Evolutionary conservation across 2,329 filamentous ascomycete species (phyloP).

Genomic region (Ophiostoma piceae): DNA sequence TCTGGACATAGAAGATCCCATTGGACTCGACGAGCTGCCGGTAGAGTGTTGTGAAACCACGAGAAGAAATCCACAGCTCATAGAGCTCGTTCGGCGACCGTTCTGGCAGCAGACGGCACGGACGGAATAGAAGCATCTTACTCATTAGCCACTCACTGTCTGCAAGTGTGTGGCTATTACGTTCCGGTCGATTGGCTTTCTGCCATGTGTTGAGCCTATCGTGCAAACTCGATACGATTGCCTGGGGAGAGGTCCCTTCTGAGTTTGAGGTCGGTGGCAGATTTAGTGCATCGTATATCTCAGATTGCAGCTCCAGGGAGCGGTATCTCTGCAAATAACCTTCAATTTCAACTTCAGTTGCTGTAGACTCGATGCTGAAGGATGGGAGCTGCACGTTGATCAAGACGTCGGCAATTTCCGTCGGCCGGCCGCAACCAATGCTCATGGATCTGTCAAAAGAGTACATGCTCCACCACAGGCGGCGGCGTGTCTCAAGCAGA

Average conservation of each 20-base stretch:
- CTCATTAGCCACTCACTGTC: conserved; percentile 31
- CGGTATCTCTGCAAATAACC: conserved; percentile 31
- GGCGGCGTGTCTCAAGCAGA: conserved; percentile 29
- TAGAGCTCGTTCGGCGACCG: conserved; percentile 22
- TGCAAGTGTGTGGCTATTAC: conserved; percentile 26
- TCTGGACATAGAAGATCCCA: conserved; percentile 30
- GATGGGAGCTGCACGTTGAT: conserved; percentile 28
- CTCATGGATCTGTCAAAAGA: conserved; percentile 31
- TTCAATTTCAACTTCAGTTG: conserved; percentile 27
- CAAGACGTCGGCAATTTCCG: conserved; percentile 29
- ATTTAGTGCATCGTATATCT: conserved; percentile 28
- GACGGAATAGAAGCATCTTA: conserved; percentile 28
- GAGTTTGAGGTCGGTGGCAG: neutral
- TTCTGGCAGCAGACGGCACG: conserved; percentile 27
- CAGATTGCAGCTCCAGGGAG: conserved; percentile 29
- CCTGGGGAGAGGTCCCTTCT: neutral
- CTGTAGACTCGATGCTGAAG: conserved; percentile 29
- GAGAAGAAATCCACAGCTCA: conserved; percentile 28
- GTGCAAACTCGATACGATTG: conserved; percentile 20
- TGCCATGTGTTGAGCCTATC: conserved; percentile 24
- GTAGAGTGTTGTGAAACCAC: conserved; percentile 27
- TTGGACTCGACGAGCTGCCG: conserved; percentile 30
- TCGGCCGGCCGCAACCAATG: conserved; percentile 28
- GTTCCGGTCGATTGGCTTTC: conserved; percentile 24
- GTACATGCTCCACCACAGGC: conserved; percentile 32